Evolutionary conservation across 1,284 basidiomycete species (phyloP), one percentile per base, ranked within the genome.

Genomic region (Microbotryomycetes sp.): DNA sequence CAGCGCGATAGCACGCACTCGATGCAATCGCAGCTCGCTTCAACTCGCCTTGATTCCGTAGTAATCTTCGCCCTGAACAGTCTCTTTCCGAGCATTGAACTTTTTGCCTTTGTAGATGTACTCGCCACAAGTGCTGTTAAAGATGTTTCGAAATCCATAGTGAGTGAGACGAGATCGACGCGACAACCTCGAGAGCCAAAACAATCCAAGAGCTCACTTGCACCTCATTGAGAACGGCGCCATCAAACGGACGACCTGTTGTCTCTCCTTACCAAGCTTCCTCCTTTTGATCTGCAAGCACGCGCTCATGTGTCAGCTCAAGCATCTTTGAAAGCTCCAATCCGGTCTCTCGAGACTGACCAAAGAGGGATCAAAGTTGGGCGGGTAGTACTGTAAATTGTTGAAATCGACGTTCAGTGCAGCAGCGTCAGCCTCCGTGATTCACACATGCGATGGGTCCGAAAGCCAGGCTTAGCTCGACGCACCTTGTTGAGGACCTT

Each of bases 51-150:
- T 96, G 80, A 99, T 97, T 15, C 93, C 93, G 78, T 91, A 91
- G 74, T 99, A 99, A 70, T 94, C 91, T 75, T 98, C 92, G 1
- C 90, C 91, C 6, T 91, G 85, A 16, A 96, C 96, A 0, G 92
- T 96, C 79, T 98, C 96, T 75, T 99, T 98, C 54, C 94, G 83
- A 2, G 96, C 96, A 71, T 99, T 98, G 81, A 99, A 98, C 78
- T 98, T 99, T 79, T 97, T 97, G 50, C 94, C 96, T 75, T 97
- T 81, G 72, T 81, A 80, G 64, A 97, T 89, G 75, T 97, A 98
- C 76, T 98, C 96, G 59, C 93, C 94, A 72, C 94, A 98, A 13
- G 89, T 62, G 45, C 64, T 88, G 73, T 88, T 91, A 47, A 3
- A 73, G n/a, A n/a, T n/a, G n/a, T n/a, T n/a, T n/a, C 90, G 93